Base-by-base conservation (phyloP, 805 yeast genomes). In the Sugiyamaella valdiviana region DNA sequence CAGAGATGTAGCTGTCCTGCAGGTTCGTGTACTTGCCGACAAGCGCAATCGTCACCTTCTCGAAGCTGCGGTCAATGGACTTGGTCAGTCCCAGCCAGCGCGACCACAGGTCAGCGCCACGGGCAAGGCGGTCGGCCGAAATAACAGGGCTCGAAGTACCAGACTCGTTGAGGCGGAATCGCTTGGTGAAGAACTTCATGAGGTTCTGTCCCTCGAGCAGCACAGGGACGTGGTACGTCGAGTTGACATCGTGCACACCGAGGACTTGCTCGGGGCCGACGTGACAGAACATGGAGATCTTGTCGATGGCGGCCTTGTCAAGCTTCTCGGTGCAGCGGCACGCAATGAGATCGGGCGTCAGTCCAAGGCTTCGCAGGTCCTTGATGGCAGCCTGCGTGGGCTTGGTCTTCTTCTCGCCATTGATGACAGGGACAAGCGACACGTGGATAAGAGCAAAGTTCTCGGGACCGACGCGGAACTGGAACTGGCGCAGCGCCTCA, bases 311-410 rank as follows among this genome's bases (percentile, higher is more conserved):
- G 56, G 89, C 80, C 50, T 71, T 70, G 62, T 85, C 95, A 59
- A 93, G 77, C 63, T 78, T 77, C 57, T 85, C 85, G 45, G 87
- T 76, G 74, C 99, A 93, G 74, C 99, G 82, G 74, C 98, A 91
- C 50, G 98, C 99, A 72, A 93, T 88, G 80, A 93, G 83, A 68
- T 93, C 98, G 17, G 98, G 98, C 36, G 83, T 80, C 66, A 93
- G 78, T 61, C 99, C 99, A 52, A 91, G 73, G 42, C 96, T 85
- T 71, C 99, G 84, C 69, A 93, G 78, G 68, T 93, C 99, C 68
- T 89, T 88, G 64, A 93, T 85, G 42, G 99, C 99, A 55, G 98
- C 99, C 73, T 93, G 99, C 10, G 99, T 93, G 51, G 99, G 99
- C 71, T 93, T 93, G 39, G 99, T 93, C 77, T 93, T 93, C 70